Evolutionary conservation across 179 eudicot species (phyloP), one percentile per base, ranked within the genome.

Genomic region (Nepenthes alata): DNA sequence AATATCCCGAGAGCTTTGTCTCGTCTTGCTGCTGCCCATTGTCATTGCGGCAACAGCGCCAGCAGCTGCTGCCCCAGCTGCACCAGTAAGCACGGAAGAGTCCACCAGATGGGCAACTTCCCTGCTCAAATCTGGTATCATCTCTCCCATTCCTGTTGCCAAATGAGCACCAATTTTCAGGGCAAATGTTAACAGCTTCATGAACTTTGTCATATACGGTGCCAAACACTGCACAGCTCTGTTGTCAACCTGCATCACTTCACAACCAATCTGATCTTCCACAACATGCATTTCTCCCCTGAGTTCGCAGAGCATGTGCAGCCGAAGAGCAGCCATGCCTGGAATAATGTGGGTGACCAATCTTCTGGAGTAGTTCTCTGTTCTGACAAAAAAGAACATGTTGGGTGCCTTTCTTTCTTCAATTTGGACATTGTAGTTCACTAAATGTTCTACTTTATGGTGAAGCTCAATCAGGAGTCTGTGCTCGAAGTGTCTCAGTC

Each of bases 381-480:
- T 80, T 58, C 72, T 78, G 53, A 83, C 97, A 60, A 93, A 89
- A 68, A 77, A 89, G 66, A 93, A 89, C 95, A 93, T 80, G 75
- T 87, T 93, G 4, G 98, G 98, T 16, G 72, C 84, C 78, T 93
- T 93, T 60, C 97, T 75, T 79, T 93, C 98, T 72, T 93, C 98
- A 4, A 86, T 63, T 51, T 93, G 90, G 25, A 80, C 80, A 49
- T 80, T 93, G 73, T 80, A 89, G 74, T 89, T 93, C 50, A 87
- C 88, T 34, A 93, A 70, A 70, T 83, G 86, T 70, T 85, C 77
- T 15, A 93, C 81, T 83, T 89, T 93, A 47, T 78, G 81, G 61
- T 86, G 89, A 44, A 93, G 90, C 68, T 93, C 93, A 3, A 79
- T 75, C 58, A 93, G 68, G 51, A 93, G 95, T 67, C 88, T 78